Evolutionary conservation across 129 eudicot genomes (phyloP).

Genomic region (Tanacetum coccineum): DNA sequence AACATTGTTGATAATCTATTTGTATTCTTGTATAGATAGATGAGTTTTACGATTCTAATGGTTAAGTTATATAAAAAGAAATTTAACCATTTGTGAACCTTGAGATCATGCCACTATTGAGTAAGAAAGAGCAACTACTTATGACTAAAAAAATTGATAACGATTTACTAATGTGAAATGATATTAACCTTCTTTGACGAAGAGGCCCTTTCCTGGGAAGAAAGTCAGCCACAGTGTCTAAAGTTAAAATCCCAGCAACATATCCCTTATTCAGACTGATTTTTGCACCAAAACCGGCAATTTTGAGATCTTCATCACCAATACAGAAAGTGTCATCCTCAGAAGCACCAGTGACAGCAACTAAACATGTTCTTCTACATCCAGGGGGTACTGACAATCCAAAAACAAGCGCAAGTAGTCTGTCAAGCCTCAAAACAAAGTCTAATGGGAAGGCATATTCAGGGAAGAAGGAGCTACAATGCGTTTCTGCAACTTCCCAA

Average conservation of each 20-base stretch:
- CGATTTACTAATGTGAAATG: background rate
- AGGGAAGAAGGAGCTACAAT: constrained; percentile 98
- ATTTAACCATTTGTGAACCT: background rate
- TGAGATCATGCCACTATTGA: background rate
- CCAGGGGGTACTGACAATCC: constrained; percentile 86
- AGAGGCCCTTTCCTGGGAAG: constrained; percentile 98
- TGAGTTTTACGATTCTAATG: background rate
- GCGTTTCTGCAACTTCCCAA: constrained; percentile 99
- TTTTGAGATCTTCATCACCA: constrained; percentile 72
- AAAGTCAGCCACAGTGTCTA: constrained; percentile 93
- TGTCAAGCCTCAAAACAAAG: constrained; percentile 73
- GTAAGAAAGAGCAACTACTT: constrained; percentile 5
- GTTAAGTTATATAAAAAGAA: background rate
- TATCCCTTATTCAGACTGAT: constrained; percentile 73
- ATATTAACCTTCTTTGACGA: constrained; percentile 77
- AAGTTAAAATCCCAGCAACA: constrained; percentile 90
- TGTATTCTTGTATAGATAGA: background rate
- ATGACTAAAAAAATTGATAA: constrained; percentile 3
- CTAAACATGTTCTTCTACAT: constrained; percentile 88
- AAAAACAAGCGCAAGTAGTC: constrained; percentile 77
- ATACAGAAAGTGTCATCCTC: constrained; percentile 52
- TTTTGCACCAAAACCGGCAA: constrained; percentile 77
- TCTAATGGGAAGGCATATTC: constrained; percentile 85
- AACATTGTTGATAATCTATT: background rate
- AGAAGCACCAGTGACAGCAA: constrained; percentile 73